Conservation (phyloP, 1,284 basidiomycete species). For the Singerocomus rubriflavus region DNA sequence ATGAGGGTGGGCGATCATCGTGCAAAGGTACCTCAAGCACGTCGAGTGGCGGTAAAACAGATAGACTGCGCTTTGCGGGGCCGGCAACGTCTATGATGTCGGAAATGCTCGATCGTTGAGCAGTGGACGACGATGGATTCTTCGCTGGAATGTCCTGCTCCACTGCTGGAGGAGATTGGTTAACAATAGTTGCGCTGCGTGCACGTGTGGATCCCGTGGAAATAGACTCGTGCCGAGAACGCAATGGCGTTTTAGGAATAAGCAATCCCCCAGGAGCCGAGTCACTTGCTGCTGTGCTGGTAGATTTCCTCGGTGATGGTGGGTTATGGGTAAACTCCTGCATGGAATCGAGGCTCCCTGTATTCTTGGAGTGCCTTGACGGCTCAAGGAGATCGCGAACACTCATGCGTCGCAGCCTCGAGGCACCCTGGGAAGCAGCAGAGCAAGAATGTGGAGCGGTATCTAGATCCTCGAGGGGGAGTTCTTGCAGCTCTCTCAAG, state of each 20-base stretch:
- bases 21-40: constrained; percentile 9
- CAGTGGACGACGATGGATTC: background rate
- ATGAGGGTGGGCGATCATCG: constrained; percentile 1
- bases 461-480: constrained; percentile 15
- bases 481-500: constrained; percentile 21
- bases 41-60: constrained; percentile 14
- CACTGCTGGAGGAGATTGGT: constrained; percentile 1
- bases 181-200: constrained; percentile 13
- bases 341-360: constrained; percentile 5
- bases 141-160: constrained; percentile 7
- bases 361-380: constrained; percentile 9
- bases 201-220: constrained; percentile 16
- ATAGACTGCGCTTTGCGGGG: constrained; percentile 1
- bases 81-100: constrained; percentile 5
- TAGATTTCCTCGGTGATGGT: constrained; percentile 11
- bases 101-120: background rate
- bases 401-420: constrained; percentile 17
- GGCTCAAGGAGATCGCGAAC: constrained; percentile 28
- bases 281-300: constrained; percentile 7
- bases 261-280: background rate
- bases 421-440: constrained; percentile 2
- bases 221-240: constrained; percentile 19
- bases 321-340: constrained; percentile 4
- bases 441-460: background rate
- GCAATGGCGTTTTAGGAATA: constrained; percentile 23